Evolutionary conservation across 805 yeast species (phyloP).

Genomic region (Starmerella scarabaei): DNA sequence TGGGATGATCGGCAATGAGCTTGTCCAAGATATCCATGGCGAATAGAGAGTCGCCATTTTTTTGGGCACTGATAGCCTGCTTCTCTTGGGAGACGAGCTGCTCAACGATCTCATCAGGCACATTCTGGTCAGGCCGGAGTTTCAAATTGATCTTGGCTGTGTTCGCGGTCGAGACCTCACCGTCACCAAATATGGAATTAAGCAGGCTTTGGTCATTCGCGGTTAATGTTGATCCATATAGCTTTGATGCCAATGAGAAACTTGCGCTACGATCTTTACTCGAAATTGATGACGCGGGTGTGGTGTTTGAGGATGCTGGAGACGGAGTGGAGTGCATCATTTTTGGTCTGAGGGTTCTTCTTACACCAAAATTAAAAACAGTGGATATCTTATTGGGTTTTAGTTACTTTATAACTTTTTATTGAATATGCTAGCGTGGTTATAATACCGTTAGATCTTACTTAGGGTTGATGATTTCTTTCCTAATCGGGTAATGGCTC

Average conservation of each 20-base stretch:
- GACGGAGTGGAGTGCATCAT: no score
- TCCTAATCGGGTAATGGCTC: background rate
- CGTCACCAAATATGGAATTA: background rate
- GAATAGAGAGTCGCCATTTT: constrained; percentile 2
- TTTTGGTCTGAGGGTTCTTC: no score
- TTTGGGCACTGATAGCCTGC: constrained; percentile 17
- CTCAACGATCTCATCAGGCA: constrained; percentile 13
- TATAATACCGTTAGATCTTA: background rate
- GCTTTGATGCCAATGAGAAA: background rate
- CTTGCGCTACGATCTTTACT: no score
- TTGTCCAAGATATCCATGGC: constrained; percentile 18
- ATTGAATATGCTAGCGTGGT: background rate
- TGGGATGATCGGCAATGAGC: constrained; percentile 21
- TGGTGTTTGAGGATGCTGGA: no score
- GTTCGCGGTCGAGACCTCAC: no score
- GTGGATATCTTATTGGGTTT: background rate
- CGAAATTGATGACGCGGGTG: no score
- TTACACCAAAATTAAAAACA: no score
- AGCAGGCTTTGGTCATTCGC: background rate
- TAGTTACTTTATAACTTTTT: background rate
- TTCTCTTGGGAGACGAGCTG: constrained; percentile 17
- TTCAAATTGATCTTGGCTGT: constrained; percentile 9
- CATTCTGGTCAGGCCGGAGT: constrained; percentile 21
- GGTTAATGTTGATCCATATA: background rate
- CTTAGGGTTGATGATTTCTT: background rate